A percentile compares a stretch with the other conserved stretches of the same genome.
Evolutionary conservation across 306 rosid species (phyloP).

Genomic region (Hylodesmum podocarpum): DNA sequence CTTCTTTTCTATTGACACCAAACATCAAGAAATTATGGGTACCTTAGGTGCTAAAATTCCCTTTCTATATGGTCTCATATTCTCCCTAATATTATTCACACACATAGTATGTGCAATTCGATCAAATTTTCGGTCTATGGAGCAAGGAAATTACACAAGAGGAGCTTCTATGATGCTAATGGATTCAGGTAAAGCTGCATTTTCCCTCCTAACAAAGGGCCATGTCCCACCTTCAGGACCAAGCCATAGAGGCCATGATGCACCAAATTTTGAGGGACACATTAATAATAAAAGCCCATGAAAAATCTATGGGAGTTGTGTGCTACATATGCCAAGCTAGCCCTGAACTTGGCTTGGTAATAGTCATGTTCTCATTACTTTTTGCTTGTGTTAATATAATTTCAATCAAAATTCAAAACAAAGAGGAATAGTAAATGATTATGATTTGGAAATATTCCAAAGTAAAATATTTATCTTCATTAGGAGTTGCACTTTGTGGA

Average conservation of each 20-base stretch:
- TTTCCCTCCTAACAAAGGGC: conserved; percentile 19
- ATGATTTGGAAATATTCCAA: neutral
- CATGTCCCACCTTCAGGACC: conserved; percentile 38
- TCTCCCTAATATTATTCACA: neutral
- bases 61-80: neutral
- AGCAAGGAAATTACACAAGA: neutral
- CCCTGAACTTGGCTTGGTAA: neutral
- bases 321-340: neutral
- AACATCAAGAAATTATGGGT: conserved; percentile 15
- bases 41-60: conserved; percentile 1
- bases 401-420: neutral
- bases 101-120: neutral
- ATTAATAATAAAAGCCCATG: conserved; percentile 21
- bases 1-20: neutral
- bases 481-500: neutral
- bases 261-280: conserved; percentile 6
- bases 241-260: conserved; percentile 32
- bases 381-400: neutral
- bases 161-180: conserved; percentile 3
- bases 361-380: neutral
- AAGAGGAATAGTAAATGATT: neutral
- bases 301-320: neutral
- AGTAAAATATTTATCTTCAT: neutral
- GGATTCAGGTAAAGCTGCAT: neutral
- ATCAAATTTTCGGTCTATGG: neutral